Percentiles rank a stretch among this genome's conserved stretches.
phyloP scores from a whole-genome alignment of 2,329 filamentous ascomycete genomes.

The Chaetothyriales sp. region DNA sequence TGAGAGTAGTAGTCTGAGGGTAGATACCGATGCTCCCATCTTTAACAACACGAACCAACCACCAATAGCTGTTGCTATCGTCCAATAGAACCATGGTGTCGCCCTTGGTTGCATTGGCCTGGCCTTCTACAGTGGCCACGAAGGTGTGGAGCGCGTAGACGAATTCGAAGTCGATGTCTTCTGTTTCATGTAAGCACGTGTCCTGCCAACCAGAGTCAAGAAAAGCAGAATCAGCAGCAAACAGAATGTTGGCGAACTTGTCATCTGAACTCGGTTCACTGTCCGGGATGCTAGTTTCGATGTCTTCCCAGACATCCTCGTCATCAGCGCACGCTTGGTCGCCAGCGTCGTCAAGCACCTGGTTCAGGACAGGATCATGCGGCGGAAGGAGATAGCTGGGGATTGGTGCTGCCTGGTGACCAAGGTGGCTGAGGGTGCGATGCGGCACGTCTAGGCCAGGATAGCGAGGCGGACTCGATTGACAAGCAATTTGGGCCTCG shows the following conservation, averaged over 20 bases:
- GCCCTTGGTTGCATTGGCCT: conserved; percentile 94
- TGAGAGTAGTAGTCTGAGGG: neutral
- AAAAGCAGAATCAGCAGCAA: conserved; percentile 45
- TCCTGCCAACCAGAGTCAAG: conserved; percentile 59
- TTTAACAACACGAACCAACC: conserved; percentile 92
- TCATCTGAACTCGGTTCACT: conserved; percentile 37
- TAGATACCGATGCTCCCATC: conserved; percentile 75
- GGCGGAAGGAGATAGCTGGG: conserved; percentile 27
- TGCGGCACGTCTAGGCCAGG: neutral
- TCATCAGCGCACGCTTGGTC: conserved; percentile 3
- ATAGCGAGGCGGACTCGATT: neutral
- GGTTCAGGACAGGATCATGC: conserved; percentile 27
- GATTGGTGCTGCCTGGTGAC: conserved; percentile 15
- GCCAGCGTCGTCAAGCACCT: conserved; percentile 7
- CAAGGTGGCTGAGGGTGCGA: neutral
- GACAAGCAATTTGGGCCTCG: neutral
- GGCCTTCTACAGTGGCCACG: conserved; percentile 91
- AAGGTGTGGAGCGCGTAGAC: conserved; percentile 97
- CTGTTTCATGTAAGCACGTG: conserved; percentile 80
- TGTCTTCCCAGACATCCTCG: conserved; percentile 15
- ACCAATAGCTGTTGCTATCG: conserved; percentile 99
- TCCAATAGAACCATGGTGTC: conserved; percentile 98
- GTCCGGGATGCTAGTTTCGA: conserved; percentile 26
- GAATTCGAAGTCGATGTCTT: conserved; percentile 99
- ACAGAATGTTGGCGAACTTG: conserved; percentile 46